A percentile compares a stretch with the other conserved stretches of the same genome.
Conservation (phyloP, 768 basidiomycete species). For the Cystofilobasidium macerans region DNA sequence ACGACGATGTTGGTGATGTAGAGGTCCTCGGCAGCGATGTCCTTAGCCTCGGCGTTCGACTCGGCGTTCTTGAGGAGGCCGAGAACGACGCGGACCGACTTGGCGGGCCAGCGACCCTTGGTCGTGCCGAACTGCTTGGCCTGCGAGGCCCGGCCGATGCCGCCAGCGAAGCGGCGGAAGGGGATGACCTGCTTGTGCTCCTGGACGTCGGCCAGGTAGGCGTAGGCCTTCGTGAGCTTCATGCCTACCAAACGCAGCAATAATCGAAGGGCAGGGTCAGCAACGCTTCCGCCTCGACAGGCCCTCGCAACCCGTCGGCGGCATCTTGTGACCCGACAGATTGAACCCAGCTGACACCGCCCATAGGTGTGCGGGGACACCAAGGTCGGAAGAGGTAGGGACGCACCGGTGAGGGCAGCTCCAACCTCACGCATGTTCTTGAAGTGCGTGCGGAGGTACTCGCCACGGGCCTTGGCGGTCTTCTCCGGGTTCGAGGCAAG, state of each 20-base stretch:
- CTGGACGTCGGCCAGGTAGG: constrained; percentile 82
- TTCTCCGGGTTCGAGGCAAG: constrained; percentile 88
- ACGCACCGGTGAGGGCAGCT: constrained; percentile 75
- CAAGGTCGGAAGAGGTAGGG: not conserved
- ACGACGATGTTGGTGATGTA: constrained; percentile 93
- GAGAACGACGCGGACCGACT: constrained; percentile 89
- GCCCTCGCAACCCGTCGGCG: no score
- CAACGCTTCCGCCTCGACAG: no score
- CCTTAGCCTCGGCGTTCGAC: constrained; percentile 97
- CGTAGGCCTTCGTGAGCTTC: constrained; percentile 86
- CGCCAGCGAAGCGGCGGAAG: constrained; percentile 88
- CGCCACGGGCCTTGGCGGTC: constrained; percentile 83
- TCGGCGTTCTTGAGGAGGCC: constrained; percentile 97
- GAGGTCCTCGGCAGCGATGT: constrained; percentile 82
- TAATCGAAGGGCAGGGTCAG: not conserved
- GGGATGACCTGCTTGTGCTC: constrained; percentile 97
- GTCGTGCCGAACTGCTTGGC: constrained; percentile 94
- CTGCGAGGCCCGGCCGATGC: constrained; percentile 87
- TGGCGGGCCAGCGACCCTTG: constrained; percentile 99
- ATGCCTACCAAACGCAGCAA: constrained; percentile 49
- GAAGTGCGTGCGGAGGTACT: constrained; percentile 98
- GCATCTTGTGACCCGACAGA: no score
- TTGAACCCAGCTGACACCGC: not conserved
- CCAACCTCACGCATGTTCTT: constrained; percentile 99
- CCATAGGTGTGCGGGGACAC: not conserved